phyloP scores from a whole-genome alignment of 768 basidiomycete species.

The Nidularia pulvinata region DNA sequence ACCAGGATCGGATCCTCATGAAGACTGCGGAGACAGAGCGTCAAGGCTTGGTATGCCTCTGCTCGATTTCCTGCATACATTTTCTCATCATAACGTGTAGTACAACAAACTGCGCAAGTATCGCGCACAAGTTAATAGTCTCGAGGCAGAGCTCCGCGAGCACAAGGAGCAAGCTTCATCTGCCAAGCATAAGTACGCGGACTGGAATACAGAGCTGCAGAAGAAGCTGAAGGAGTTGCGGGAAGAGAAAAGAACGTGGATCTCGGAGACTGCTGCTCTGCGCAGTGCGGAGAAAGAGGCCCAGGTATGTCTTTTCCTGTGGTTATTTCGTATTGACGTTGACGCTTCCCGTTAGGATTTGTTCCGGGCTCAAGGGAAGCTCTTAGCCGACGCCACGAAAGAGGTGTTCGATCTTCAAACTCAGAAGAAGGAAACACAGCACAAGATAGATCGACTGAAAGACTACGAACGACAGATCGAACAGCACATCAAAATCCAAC shows the following conservation, averaged over 20 bases:
- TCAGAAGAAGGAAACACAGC: slow-evolving; percentile 72
- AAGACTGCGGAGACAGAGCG: slow-evolving; percentile 80
- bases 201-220: slow-evolving; percentile 84
- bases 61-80: background rate
- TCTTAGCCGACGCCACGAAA: slow-evolving; percentile 67
- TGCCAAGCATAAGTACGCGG: slow-evolving; percentile 76
- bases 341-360: slow-evolving; percentile 36
- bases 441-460: slow-evolving; percentile 76
- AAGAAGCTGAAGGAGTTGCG: slow-evolving; percentile 73
- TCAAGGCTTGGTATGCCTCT: slow-evolving; percentile 66
- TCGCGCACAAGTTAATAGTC: slow-evolving; percentile 60
- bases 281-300: slow-evolving; percentile 72
- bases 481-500: slow-evolving; percentile 74
- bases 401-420: slow-evolving; percentile 76
- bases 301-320: slow-evolving; percentile 38
- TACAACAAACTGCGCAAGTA: slow-evolving; percentile 84
- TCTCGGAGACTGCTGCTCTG: slow-evolving; percentile 64
- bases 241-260: slow-evolving; percentile 81
- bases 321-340: background rate
- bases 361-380: slow-evolving; percentile 66
- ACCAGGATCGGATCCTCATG: slow-evolving; percentile 71
- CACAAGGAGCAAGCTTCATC: slow-evolving; percentile 73
- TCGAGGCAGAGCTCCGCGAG: slow-evolving; percentile 71
- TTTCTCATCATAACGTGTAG: slow-evolving; percentile 27
- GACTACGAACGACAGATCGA: slow-evolving; percentile 92